A percentile compares a stretch with the other conserved stretches of the same genome.
Conservation (phyloP, 345 rosid species). For the Fremontodendron californicum region DNA sequence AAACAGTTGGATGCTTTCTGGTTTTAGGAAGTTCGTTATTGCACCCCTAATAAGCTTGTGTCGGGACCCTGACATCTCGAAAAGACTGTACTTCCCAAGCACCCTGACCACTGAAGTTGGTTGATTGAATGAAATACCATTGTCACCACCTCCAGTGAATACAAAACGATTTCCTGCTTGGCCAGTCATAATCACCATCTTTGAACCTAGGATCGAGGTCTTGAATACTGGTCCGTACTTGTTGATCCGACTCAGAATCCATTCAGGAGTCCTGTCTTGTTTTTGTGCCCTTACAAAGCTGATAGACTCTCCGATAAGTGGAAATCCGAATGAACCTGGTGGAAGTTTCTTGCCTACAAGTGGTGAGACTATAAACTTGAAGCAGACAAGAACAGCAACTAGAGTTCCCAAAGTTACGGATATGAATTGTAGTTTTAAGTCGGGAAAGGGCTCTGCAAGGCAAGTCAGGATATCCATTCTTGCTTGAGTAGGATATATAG, state of each 20-base stretch:
- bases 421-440: not conserved
- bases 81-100: slow-evolving; percentile 22
- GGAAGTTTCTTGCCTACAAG: slow-evolving; percentile 14
- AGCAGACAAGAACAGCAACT: not conserved
- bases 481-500: not conserved
- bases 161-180: slow-evolving; percentile 21
- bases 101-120: slow-evolving; percentile 10
- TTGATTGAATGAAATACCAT: slow-evolving; percentile 22
- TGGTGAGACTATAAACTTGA: slow-evolving; percentile 6
- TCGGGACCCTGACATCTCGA: slow-evolving; percentile 20
- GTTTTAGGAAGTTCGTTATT: slow-evolving; percentile 17
- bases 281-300: slow-evolving; percentile 20
- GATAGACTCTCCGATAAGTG: slow-evolving; percentile 29
- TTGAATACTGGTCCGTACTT: slow-evolving; percentile 29
- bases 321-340: slow-evolving; percentile 24
- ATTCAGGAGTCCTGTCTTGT: slow-evolving; percentile 10
- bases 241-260: slow-evolving; percentile 19
- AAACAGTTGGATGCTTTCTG: slow-evolving; percentile 20
- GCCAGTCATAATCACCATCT: slow-evolving; percentile 21
- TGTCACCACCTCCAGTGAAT: slow-evolving; percentile 11
- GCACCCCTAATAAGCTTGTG: slow-evolving; percentile 27
- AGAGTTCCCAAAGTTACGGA: slow-evolving; percentile 1
- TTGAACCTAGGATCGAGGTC: slow-evolving; percentile 25
- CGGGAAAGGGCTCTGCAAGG: not conserved
- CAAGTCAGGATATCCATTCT: slow-evolving; percentile 1